Percentiles rank a stretch among this genome's conserved stretches.
These are phyloP conservation scores for Cercophora scortea DNA, from an alignment of 495 filamentous ascomycete genomes.

Conservation along the genomic window DNA sequence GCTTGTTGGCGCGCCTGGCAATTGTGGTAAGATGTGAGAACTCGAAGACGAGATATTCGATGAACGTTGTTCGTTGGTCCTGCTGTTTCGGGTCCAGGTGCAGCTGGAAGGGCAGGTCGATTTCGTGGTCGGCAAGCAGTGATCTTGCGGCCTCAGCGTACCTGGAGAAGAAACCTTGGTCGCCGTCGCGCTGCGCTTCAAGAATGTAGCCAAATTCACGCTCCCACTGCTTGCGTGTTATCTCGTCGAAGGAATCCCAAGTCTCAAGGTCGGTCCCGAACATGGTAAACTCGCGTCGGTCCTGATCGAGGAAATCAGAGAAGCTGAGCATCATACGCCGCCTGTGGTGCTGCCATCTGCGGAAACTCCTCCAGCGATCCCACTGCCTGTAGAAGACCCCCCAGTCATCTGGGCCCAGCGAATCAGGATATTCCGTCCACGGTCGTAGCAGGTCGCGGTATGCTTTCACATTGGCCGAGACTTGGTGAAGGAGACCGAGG, in stretches of 20 bases:
- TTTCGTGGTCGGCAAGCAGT: neutral
- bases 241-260: no score
- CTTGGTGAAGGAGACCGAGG: neutral
- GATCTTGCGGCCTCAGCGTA: neutral
- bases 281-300: neutral
- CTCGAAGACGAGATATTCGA: conserved; percentile 3
- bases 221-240: neutral
- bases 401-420: neutral
- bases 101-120: neutral
- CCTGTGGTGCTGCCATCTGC: neutral
- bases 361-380: neutral
- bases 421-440: neutral
- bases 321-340: neutral
- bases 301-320: neutral
- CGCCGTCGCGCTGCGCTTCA: no score
- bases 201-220: neutral
- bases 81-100: neutral
- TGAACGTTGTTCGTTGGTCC: conserved; percentile 1
- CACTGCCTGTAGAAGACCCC: neutral
- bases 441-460: neutral
- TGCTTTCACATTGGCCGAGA: neutral
- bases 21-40: neutral
- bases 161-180: neutral
- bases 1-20: neutral
- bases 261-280: neutral